Evolutionary conservation across 345 rosid genomes (phyloP).

Genomic region (Ailanthus altissimus): DNA sequence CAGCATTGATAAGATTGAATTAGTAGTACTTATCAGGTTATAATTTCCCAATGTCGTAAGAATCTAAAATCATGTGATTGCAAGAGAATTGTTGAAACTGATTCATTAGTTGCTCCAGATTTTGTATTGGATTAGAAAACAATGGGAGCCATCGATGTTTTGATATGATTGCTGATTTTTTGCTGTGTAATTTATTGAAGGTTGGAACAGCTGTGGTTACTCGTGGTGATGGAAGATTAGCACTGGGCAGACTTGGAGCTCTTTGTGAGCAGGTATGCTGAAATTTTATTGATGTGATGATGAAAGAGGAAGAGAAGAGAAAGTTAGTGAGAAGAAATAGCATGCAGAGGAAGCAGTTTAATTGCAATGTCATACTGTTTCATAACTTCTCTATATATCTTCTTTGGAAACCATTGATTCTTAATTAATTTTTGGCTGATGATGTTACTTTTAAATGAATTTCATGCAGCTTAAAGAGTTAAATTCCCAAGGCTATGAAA

Average conservation of each 20-base stretch:
- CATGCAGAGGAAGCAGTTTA: background rate
- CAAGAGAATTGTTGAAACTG: background rate
- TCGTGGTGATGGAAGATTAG: constrained; percentile 56
- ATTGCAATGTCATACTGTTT: background rate
- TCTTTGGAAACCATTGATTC: background rate
- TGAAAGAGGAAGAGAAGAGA: background rate
- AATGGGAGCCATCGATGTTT: background rate
- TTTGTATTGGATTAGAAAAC: background rate
- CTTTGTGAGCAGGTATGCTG: constrained; percentile 59
- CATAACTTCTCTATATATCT: background rate
- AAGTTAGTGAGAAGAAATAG: background rate
- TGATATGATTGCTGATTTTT: background rate
- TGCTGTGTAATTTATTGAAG: constrained; percentile 24
- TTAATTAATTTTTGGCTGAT: constrained; percentile 3
- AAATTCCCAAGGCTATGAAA: constrained; percentile 47
- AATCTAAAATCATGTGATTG: background rate
- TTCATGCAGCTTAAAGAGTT: constrained; percentile 51
- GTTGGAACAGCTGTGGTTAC: constrained; percentile 75
- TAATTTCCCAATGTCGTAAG: background rate
- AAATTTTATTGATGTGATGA: background rate
- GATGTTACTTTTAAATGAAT: background rate
- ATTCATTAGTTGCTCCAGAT: background rate
- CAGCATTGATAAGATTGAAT: background rate
- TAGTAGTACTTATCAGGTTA: background rate
- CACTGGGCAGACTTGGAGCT: constrained; percentile 59